Evolutionary conservation across 2,329 filamentous ascomycete species (phyloP).

Genomic region (Didymella sp.): DNA sequence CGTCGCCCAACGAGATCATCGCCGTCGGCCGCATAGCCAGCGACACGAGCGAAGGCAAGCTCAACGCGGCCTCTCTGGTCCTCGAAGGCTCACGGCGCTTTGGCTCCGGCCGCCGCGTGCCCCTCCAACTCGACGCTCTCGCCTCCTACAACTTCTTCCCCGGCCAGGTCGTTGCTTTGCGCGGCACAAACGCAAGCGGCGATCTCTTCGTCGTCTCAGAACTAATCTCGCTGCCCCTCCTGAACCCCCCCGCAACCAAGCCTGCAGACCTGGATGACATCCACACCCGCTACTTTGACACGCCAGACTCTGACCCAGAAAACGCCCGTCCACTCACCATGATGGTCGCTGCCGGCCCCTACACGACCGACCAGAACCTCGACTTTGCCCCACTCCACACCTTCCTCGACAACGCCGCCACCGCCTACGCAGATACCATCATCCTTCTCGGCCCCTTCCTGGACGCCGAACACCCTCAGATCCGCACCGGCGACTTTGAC

Average conservation of each 20-base stretch:
- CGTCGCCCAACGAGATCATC: constrained; percentile 85
- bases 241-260: constrained; percentile 76
- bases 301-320: constrained; percentile 60
- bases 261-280: constrained; percentile 70
- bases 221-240: constrained; percentile 74
- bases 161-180: constrained; percentile 88
- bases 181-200: constrained; percentile 86
- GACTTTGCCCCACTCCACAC: constrained; percentile 86
- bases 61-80: constrained; percentile 84
- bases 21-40: constrained; percentile 91
- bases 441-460: constrained; percentile 88
- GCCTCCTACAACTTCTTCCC: constrained; percentile 85
- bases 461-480: constrained; percentile 86
- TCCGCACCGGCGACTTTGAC: constrained; percentile 65
- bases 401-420: constrained; percentile 77
- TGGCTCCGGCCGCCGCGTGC: constrained; percentile 82
- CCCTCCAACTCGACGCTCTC: constrained; percentile 75
- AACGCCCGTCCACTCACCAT: constrained; percentile 72
- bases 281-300: constrained; percentile 71
- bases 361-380: constrained; percentile 90
- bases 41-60: constrained; percentile 82
- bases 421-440: constrained; percentile 77
- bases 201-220: constrained; percentile 82
- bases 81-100: constrained; percentile 86
- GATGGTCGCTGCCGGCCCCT: constrained; percentile 83